Evolutionary conservation across 2,329 filamentous ascomycete genomes (phyloP), one percentile per base, ranked within the genome.

Genomic region (Calycina herbarum): DNA sequence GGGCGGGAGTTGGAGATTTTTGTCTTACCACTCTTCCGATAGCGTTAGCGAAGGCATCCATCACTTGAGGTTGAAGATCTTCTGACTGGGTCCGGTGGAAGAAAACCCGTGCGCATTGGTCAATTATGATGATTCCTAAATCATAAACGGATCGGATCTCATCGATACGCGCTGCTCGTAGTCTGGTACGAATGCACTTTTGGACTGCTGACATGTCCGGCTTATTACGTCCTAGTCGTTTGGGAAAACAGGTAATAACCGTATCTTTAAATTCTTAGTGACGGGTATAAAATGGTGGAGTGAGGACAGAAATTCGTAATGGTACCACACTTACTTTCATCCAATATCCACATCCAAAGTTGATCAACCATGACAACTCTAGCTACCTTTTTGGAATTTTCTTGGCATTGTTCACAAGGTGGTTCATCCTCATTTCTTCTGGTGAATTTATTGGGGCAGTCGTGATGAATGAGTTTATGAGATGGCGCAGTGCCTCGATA

Each of bases 301-400:
- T 15, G 35, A 8, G 10, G 35, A 38, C 4, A 13, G 8, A 8
- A 11, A 38, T 38, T 38, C 8, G 35, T 38, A 10, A 38, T 38
- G 13, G 8, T 11, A 8, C 2, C 4, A 2, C 8, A 8, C 64
- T 69, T 72, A 71, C 72, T 54, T 33, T 74, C 74, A 63, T 79
- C 78, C 1, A 80, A 67, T 45, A 81, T 75, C 73, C 77, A 81
- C 70, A 81, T 73, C 79, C 79, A 81, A 0, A 81, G 71, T 56
- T 81, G 79, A 58, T 80, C 79, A 3, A 80, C 78, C 79, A 81
- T 81, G 7, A 80, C 66, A 0, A 80, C 65, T 8, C 68, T 62
- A 3, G 69, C 57, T 10, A 58, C 56, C 29, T 62, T 65, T 11
- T 31, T 57, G 5, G 35, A 13, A 56, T 67, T 20, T 57, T 68